These are phyloP conservation scores for Gnetum montanum DNA, from an alignment of 75 land plant species.

Conservation along the genomic window DNA sequence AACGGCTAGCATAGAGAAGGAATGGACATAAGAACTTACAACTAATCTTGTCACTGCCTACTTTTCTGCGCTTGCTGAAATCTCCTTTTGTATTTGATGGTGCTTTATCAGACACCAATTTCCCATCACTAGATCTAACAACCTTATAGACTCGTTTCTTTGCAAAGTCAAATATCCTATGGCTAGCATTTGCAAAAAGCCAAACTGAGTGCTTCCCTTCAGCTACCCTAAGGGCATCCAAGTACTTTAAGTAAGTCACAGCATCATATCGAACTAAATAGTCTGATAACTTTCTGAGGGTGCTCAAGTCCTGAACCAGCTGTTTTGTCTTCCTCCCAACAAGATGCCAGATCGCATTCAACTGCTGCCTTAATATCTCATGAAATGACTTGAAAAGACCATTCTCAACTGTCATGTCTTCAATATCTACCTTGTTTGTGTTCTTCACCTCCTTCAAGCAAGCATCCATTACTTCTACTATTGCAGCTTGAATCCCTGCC, in stretches of 20 bases:
- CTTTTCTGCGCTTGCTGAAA: constrained; percentile 27
- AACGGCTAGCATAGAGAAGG: no score
- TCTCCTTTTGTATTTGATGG: constrained; percentile 5
- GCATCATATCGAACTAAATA: constrained; percentile 96
- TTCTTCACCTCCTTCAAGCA: constrained; percentile 93
- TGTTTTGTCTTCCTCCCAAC: constrained; percentile 93
- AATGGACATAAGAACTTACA: no score
- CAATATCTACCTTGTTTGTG: constrained; percentile 97
- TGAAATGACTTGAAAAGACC: constrained; percentile 98
- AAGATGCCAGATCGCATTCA: constrained; percentile 98
- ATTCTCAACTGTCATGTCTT: constrained; percentile 97
- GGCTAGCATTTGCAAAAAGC: constrained; percentile 93
- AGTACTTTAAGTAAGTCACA: constrained; percentile 86
- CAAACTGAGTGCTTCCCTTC: constrained; percentile 91
- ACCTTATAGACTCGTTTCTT: constrained; percentile 86
- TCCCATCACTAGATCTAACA: constrained; percentile 34
- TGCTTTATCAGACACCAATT: constrained; percentile 4
- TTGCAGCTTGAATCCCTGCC: constrained; percentile 81
- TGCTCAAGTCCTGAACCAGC: constrained; percentile 82
- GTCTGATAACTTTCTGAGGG: constrained; percentile 81
- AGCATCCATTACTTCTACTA: constrained; percentile 89
- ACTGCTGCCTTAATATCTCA: constrained; percentile 85
- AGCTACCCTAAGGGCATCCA: constrained; percentile 83
- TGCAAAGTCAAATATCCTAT: constrained; percentile 90
- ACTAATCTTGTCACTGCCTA: constrained; percentile 28